Base-by-base conservation (phyloP, 257 asterid species). In the Echites panduratus region DNA sequence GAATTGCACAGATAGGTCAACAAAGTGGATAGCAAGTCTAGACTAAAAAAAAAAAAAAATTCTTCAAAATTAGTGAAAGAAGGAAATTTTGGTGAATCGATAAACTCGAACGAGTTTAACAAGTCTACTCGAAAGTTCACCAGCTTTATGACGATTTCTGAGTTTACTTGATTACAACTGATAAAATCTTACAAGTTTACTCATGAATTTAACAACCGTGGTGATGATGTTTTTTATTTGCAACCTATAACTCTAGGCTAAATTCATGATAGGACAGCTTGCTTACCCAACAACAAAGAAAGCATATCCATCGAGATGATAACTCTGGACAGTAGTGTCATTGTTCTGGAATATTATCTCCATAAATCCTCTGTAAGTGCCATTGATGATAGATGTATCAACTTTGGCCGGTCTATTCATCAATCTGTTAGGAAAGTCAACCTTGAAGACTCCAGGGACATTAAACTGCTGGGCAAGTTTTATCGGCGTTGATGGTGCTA, bases 201-300 rank as follows among this genome's bases (percentile, higher is more conserved):
- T 32, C 38, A 32, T 32, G 38, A 32, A 3, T 32, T 32, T 32
- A 32, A 32, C 38, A 32, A 32, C 38, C 38, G 3, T 32, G 38
- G 38, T 68, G 38, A n/a, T 59, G 65, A 79, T 73, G 35, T 61
- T 69, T 72, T 35, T 17, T 63, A 45, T 59, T 78, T 58, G 70
- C 45, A 53, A 64, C 22, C 65, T 14, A 45, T 7, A 74, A 77
- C 62, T 35, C 48, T 58, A 44, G 32, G 24, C 68, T 38, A 52
- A 16, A 38, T 9, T 71, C 52, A 54, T 72, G 58, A 58, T 10
- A 43, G 56, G 77, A 73, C 19, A 20, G 35, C 74, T 74, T 56
- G 73, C 89, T 86, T 84, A 92, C 98, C 98, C 98, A 53, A 93
- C 98, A n/a, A 93, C 91, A 78, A 93, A 93, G 83, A 90, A 90